Conservation (phyloP, 495 filamentous ascomycete genomes). For the Podospora appendiculata region DNA sequence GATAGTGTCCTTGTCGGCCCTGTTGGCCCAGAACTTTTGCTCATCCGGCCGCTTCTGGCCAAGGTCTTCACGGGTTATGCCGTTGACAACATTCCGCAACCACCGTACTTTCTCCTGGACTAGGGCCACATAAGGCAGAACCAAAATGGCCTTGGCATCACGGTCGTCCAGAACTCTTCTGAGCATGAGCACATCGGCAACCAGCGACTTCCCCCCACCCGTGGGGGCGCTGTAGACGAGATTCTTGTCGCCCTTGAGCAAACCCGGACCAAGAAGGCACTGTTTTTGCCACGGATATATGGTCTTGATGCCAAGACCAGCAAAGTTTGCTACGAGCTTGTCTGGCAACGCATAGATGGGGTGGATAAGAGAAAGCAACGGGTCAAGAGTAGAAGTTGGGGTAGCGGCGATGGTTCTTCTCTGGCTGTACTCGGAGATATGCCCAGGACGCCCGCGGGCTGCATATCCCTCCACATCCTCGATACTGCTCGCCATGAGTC, state of each 20-base stretch:
- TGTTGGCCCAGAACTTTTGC: conserved; percentile 31
- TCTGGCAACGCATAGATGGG: conserved; percentile 56
- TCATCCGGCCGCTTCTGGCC: conserved; percentile 10
- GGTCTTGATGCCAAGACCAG: conserved; percentile 50
- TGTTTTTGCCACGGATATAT: conserved; percentile 85
- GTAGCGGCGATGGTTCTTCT: conserved; percentile 32
- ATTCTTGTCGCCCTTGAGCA: conserved; percentile 58
- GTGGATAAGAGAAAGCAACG: conserved; percentile 55
- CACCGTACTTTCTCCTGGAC: conserved; percentile 79
- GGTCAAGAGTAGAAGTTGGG: conserved; percentile 47
- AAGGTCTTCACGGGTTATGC: conserved; percentile 42
- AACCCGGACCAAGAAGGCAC: conserved; percentile 61
- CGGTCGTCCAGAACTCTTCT: conserved; percentile 61
- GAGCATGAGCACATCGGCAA: conserved; percentile 69
- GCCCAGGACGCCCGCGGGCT: not conserved
- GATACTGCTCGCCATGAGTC: conserved; percentile 30
- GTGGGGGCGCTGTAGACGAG: conserved; percentile 82
- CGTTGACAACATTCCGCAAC: conserved; percentile 61
- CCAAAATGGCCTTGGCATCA: conserved; percentile 61
- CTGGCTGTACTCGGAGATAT: conserved; percentile 40
- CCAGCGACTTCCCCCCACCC: conserved; percentile 73
- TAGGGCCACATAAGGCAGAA: conserved; percentile 76
- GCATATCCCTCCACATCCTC: conserved; percentile 3
- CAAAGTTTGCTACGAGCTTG: conserved; percentile 57
- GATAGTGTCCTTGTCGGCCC: conserved; percentile 41